These are phyloP conservation scores for Pelargonium exstipulatum DNA, from an alignment of 441 rosid species.

Conservation along the genomic window DNA sequence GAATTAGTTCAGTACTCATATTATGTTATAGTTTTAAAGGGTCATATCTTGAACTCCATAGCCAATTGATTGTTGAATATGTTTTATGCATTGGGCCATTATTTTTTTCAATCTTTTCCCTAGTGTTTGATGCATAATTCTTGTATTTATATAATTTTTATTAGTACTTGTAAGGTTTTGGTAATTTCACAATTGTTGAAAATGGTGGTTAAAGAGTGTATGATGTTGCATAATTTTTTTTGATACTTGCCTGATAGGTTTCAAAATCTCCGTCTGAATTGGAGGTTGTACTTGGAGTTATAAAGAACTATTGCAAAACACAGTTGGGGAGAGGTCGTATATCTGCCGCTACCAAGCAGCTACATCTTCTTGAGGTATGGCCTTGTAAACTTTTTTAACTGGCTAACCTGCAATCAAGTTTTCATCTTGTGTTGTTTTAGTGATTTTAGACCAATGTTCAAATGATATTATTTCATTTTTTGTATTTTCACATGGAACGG, in stretches of 20 bases:
- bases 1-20: neutral
- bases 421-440: neutral
- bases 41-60: neutral
- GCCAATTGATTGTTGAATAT: neutral
- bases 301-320: constrained; percentile 64
- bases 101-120: neutral
- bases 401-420: constrained; percentile 3
- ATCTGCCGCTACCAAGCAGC: constrained; percentile 62
- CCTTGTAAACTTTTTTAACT: constrained; percentile 13
- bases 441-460: constrained; percentile 3
- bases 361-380: constrained; percentile 72
- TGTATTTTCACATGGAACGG: neutral
- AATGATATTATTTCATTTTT: constrained; percentile 1
- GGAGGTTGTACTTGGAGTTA: constrained; percentile 77
- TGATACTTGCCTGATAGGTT: constrained; percentile 39
- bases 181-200: neutral
- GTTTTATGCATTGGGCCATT: neutral
- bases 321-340: constrained; percentile 49
- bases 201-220: constrained; percentile 10
- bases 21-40: neutral
- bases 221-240: constrained; percentile 10
- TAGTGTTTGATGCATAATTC: neutral
- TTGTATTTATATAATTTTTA: constrained; percentile 11
- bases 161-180: neutral
- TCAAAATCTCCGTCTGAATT: constrained; percentile 82